A percentile compares a stretch with the other conserved stretches of the same genome.
Conservation (phyloP, 257 asterid species). For the Cordia subcordata region DNA sequence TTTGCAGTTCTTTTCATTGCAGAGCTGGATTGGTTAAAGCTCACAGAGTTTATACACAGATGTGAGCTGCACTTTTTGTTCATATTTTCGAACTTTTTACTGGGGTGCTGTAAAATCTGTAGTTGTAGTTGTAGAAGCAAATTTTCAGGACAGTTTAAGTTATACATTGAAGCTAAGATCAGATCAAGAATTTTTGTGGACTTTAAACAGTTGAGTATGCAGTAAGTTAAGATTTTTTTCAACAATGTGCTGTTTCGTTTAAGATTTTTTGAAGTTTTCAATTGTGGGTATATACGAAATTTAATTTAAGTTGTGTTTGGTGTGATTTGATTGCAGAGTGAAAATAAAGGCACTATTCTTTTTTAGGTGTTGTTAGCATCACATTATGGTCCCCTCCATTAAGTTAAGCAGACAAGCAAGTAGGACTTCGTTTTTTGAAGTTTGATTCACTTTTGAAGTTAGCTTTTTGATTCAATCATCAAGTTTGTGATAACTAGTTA, state of each 20-base stretch:
- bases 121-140: neutral
- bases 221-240: neutral
- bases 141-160: neutral
- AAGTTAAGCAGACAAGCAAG: conserved; percentile 61
- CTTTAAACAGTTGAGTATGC: neutral
- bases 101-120: neutral
- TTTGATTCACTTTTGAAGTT: conserved; percentile 51
- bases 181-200: neutral
- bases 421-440: conserved; percentile 54
- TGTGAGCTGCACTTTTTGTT: too few species aligned
- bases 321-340: conserved; percentile 46
- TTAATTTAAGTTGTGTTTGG: conserved; percentile 22
- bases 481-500: conserved; percentile 19
- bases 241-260: neutral
- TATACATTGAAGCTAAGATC: neutral
- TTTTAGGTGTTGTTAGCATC: conserved; percentile 18
- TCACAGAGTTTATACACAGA: too few species aligned
- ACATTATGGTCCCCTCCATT: conserved; percentile 71
- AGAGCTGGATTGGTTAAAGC: too few species aligned
- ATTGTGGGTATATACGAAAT: conserved; percentile 2
- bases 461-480: conserved; percentile 64
- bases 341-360: conserved; percentile 38
- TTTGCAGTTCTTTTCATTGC: too few species aligned
- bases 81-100: too few species aligned
- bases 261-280: neutral